Conservation (phyloP, 2,329 filamentous ascomycete genomes). For the Bipolaris victoriae region DNA sequence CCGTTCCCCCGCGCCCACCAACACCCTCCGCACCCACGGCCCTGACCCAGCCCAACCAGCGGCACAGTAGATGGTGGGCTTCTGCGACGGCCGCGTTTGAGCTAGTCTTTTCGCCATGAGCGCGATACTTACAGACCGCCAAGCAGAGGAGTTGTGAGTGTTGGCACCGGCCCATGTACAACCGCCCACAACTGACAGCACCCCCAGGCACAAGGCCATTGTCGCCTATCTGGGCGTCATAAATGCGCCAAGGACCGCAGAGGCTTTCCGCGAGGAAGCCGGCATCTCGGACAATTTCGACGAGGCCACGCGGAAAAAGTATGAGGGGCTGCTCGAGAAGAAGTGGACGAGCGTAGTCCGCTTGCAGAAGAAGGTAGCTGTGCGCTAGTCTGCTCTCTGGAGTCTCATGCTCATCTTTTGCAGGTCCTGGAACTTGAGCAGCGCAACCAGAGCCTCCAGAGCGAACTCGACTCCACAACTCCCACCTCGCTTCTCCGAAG, state of each 20-base stretch:
- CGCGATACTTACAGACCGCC: slow-evolving; percentile 75
- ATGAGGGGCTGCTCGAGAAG: slow-evolving; percentile 92
- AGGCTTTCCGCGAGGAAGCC: slow-evolving; percentile 77
- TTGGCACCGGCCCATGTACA: slow-evolving; percentile 2
- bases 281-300: slow-evolving; percentile 76
- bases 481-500: slow-evolving; percentile 76
- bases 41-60: slow-evolving; percentile 6
- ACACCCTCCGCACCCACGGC: slow-evolving; percentile 22
- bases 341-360: slow-evolving; percentile 98
- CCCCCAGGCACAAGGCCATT: slow-evolving; percentile 83
- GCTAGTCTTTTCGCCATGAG: slow-evolving; percentile 63
- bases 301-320: slow-evolving; percentile 84
- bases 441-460: slow-evolving; percentile 73
- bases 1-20: slow-evolving; percentile 22
- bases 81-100: slow-evolving; percentile 27
- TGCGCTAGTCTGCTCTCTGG: not conserved
- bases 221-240: slow-evolving; percentile 83
- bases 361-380: slow-evolving; percentile 85
- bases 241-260: slow-evolving; percentile 72
- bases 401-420: slow-evolving; percentile 18
- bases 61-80: slow-evolving; percentile 41
- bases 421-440: slow-evolving; percentile 94
- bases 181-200: slow-evolving; percentile 11
- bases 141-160: slow-evolving; percentile 87
- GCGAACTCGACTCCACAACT: slow-evolving; percentile 83